Conservation (phyloP, 495 filamentous ascomycete genomes). For the Hyaloscypha bicolor region DNA sequence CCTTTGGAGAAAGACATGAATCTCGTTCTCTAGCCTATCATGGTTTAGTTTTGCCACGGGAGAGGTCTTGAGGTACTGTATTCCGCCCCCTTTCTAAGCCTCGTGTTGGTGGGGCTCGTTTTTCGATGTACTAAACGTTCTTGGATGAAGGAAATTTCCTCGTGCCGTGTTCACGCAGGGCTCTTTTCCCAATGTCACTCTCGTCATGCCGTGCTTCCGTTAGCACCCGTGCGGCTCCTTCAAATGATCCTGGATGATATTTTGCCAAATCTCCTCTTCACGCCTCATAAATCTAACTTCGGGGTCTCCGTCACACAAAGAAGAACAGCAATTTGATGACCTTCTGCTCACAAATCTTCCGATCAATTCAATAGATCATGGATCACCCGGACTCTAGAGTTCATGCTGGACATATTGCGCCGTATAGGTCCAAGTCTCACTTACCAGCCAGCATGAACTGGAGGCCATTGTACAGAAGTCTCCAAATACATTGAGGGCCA, state of each 20-base stretch:
- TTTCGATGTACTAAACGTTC: neutral
- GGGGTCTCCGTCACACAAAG: neutral
- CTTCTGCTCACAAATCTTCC: neutral
- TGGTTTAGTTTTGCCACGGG: neutral
- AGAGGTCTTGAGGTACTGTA: neutral
- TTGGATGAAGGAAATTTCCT: too few relatives aligned
- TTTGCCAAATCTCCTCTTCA: neutral
- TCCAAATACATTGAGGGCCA: too few relatives aligned
- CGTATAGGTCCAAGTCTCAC: too few relatives aligned
- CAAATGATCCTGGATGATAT: neutral
- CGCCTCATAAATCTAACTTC: neutral
- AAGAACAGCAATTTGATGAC: neutral
- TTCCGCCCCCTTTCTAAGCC: neutral
- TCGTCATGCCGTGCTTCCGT: neutral
- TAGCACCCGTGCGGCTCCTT: neutral
- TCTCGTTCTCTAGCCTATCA: neutral
- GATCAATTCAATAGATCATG: neutral
- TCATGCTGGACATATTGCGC: too few relatives aligned
- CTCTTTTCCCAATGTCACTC: neutral
- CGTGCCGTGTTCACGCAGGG: too few relatives aligned
- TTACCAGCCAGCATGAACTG: too few relatives aligned
- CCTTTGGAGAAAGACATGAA: neutral
- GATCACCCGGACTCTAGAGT: neutral
- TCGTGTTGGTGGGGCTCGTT: neutral
- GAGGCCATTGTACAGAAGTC: too few relatives aligned